Base-by-base conservation (phyloP, 2,329 filamentous ascomycete genomes). In the Calcarisporium arbuscula region DNA sequence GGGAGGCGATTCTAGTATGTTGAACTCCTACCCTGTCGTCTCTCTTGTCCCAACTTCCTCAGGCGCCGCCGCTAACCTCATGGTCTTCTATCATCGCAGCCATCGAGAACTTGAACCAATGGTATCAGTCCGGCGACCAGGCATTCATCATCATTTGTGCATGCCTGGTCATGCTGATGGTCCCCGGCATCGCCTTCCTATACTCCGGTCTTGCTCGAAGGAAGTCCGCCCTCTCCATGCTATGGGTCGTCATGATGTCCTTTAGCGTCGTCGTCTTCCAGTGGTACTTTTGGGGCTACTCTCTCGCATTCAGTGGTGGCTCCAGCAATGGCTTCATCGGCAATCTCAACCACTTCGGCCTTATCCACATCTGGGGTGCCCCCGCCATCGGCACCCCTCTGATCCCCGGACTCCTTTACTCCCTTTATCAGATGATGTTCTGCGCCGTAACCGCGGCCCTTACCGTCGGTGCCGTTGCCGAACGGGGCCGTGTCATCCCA, bases 261-360 rank as follows among this genome's bases (percentile, higher is more conserved):
- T 84, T 84, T 57, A 89, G 85, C 30, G 80, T 96, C 56, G 74
- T 95, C 58, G 83, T 85, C 37, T 95, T 98, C 69, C 92, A 98
- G 67, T 98, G 92, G 92, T 96, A 95, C 56, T 95, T 98, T 62
- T 96, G 92, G 90, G 92, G 92, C 23, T 98, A 95, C 63, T 95
- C 90, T 11, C 72, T 98, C 42, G 89, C 90, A 34, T 95, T 96
- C 64, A 92, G 85, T 53, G 71, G 75, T 28, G 79, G 78, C 11
- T 85, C 82, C 5, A 87, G 77, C 47, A 95, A 85, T 64, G 83
- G 85, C 34, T 96, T 85, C 66, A 96, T 98, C 54, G 92, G 92
- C 36, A 79, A 96, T 58, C 66, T 98, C 36, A 74, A 80, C 49
- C 85, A 94, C 61, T 95, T 96, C 51, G 92, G 88, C 42, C 72